Base-by-base conservation (phyloP, 768 basidiomycete genomes). In the Udeniomyces megalosporus region DNA sequence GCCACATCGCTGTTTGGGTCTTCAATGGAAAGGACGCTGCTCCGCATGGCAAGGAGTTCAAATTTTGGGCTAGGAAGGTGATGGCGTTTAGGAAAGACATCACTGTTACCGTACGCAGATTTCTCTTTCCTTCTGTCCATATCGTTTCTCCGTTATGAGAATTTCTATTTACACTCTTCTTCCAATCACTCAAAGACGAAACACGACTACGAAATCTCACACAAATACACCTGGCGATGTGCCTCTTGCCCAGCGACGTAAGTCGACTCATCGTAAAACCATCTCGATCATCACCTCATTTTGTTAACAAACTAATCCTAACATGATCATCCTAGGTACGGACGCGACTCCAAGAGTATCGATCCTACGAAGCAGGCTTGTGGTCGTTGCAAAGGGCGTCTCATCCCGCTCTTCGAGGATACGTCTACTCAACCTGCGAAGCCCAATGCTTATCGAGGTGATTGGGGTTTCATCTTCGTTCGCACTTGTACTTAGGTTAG, bases 11-110 rank as follows among this genome's bases (percentile, higher is more conserved):
- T 11, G 49, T 49, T 17, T 65, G 63, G 63, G 53, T 65, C 44
- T 46, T 54, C 31, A 17, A 54, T 32, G 58, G 58, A 24, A 60
- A 65, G 28, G 48, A 54, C 20, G 48, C 57, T n/a, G 53, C 51
- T 5, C 58, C 63, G 26, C 63, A 65, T 31, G 63, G 63, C 31
- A 65, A 65, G 26, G 63, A 65, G 52, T 65, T 65, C 45, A 54
- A 60, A 34, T 10, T 45, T 0, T 60, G 28, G 44, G 63, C 51
- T 8, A 45, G 29, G 44, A 53, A 55, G 34, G 45, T 59, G 26
- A 60, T 54, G 29, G 44, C 47, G 10, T 52, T 20, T 1, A 34
- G 63, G 34, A 31, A 31, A 6, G 63, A 65, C 28, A 54, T 65
- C 49, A n/a, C 47, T 20, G 57, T 63, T 5, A 63, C 62, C 0